phyloP scores from a whole-genome alignment of 2,329 filamentous ascomycete genomes.

The Fusarium cicatricum region DNA sequence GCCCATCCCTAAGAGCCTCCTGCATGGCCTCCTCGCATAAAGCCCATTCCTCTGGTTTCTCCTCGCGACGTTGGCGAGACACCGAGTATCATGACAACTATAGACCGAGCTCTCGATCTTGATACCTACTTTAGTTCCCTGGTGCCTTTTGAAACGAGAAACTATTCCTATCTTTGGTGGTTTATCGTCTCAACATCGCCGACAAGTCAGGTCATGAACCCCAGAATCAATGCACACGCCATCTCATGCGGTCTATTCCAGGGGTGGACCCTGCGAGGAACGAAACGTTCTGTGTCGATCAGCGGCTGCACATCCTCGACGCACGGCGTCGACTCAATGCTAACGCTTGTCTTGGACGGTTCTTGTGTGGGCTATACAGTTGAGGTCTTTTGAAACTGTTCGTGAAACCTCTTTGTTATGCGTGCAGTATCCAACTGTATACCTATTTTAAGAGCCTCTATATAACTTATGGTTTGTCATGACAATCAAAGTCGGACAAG shows the following conservation, averaged over 20 bases:
- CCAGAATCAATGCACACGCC: slow-evolving; percentile 21
- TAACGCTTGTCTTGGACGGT: not conserved
- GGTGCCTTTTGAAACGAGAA: slow-evolving; percentile 6
- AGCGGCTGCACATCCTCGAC: slow-evolving; percentile 26
- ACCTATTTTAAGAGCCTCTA: not conserved
- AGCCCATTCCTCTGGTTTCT: slow-evolving; percentile 16
- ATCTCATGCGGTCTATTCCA: slow-evolving; percentile 9
- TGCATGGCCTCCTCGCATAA: slow-evolving; percentile 28
- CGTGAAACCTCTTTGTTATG: slow-evolving; percentile 17
- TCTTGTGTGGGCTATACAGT: slow-evolving; percentile 6
- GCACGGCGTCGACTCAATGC: slow-evolving; percentile 21
- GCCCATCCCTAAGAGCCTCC: slow-evolving; percentile 15
- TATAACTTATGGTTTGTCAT: not conserved
- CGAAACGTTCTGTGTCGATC: slow-evolving; percentile 18
- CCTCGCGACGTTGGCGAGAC: slow-evolving; percentile 13
- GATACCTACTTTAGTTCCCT: not conserved
- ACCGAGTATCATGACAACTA: not conserved
- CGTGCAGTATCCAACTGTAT: not conserved
- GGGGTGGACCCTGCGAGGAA: slow-evolving; percentile 28
- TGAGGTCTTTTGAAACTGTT: slow-evolving; percentile 13
- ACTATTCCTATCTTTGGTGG: slow-evolving; percentile 1
- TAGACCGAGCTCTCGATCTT: not conserved
- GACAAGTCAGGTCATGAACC: slow-evolving; percentile 2
- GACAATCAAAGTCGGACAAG: slow-evolving; percentile 10
- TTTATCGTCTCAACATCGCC: not conserved